A percentile compares a stretch with the other conserved stretches of the same genome.
Conservation (phyloP, 1,139 yeast genomes). For the Pichia cactophila region DNA sequence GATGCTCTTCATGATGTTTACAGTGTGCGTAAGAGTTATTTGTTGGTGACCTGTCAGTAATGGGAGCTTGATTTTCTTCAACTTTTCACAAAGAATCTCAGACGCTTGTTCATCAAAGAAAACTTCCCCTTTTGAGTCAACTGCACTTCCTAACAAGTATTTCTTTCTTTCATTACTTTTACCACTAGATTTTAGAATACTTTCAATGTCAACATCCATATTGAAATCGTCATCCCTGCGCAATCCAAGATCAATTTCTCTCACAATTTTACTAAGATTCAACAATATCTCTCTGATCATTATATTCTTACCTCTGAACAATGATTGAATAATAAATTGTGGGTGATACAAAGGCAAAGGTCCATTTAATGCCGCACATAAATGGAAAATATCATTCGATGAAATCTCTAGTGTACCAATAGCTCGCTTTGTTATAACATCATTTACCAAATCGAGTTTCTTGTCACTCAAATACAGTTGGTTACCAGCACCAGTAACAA, state of each 20-base stretch:
- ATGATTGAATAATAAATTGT: conserved; percentile 70
- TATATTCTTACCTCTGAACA: conserved; percentile 54
- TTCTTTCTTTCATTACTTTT: conserved; percentile 1
- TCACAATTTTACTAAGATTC: conserved; percentile 41
- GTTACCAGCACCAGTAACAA: conserved; percentile 84
- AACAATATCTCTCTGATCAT: conserved; percentile 54
- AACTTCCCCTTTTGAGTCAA: conserved; percentile 24
- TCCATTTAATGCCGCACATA: conserved; percentile 76
- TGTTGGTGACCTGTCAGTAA: conserved; percentile 88
- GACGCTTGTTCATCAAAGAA: conserved; percentile 41
- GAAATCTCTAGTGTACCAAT: conserved; percentile 42
- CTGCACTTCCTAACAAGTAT: neutral
- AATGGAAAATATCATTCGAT: conserved; percentile 47
- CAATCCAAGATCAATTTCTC: conserved; percentile 42
- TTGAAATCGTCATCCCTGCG: conserved; percentile 29
- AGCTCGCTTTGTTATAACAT: conserved; percentile 37
- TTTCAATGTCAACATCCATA: conserved; percentile 30
- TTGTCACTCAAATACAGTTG: conserved; percentile 80
- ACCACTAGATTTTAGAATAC: conserved; percentile 20
- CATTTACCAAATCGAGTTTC: conserved; percentile 48
- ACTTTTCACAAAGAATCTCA: conserved; percentile 46
- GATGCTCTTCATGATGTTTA: conserved; percentile 55
- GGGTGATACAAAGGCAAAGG: conserved; percentile 91
- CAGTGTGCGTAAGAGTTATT: conserved; percentile 64
- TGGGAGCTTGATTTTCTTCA: conserved; percentile 64